Evolutionary conservation across 345 rosid species (phyloP).

Genomic region (Balakata baccata): DNA sequence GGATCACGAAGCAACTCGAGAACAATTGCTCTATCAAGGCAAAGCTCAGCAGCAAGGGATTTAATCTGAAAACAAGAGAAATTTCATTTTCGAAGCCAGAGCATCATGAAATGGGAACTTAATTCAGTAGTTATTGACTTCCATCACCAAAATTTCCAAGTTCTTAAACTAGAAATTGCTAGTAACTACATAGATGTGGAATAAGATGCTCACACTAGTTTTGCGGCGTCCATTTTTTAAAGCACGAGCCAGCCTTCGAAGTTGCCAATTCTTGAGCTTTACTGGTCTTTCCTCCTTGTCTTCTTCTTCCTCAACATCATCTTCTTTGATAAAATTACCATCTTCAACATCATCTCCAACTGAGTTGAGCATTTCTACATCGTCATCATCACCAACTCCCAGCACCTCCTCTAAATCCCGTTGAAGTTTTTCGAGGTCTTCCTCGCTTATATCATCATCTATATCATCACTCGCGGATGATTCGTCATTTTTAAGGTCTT

Average conservation of each 20-base stretch:
- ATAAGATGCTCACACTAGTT: conserved; percentile 57
- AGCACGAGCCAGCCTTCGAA: conserved; percentile 73
- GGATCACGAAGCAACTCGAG: conserved; percentile 84
- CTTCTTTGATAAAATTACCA: conserved; percentile 13
- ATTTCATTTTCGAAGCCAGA: conserved; percentile 13
- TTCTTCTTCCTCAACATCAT: conserved; percentile 40
- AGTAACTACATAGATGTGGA: background rate
- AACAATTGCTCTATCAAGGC: conserved; percentile 79
- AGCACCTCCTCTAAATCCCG: conserved; percentile 53
- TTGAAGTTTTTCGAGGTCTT: conserved; percentile 67
- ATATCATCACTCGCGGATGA: conserved; percentile 33
- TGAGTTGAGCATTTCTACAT: conserved; percentile 34
- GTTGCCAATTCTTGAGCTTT: conserved; percentile 83
- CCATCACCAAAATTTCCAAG: background rate
- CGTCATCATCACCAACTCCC: conserved; percentile 37
- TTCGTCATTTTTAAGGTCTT: conserved; percentile 60
- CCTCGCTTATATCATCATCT: conserved; percentile 61
- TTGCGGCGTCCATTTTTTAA: conserved; percentile 77
- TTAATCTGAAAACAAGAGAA: conserved; percentile 48
- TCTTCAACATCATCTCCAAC: conserved; percentile 28
- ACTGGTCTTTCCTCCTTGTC: conserved; percentile 45
- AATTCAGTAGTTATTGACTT: background rate
- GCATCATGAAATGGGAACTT: background rate
- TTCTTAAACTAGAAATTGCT: background rate
- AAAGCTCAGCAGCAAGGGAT: conserved; percentile 71